These are phyloP conservation scores for Solanum virginianum DNA, from an alignment of 257 asterid species.

Conservation along the genomic window DNA sequence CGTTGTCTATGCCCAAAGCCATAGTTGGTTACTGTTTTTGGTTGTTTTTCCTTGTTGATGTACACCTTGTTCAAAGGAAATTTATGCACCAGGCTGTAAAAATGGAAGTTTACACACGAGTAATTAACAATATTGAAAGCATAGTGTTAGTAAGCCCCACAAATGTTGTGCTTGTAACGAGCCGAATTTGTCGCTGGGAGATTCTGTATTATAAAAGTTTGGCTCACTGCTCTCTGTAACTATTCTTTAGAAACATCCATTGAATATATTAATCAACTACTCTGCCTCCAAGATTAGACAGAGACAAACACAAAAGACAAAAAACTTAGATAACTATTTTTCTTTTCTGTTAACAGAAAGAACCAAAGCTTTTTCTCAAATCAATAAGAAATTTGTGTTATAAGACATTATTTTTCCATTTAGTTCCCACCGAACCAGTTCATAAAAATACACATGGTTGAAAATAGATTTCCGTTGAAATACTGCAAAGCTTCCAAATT, in stretches of 20 bases:
- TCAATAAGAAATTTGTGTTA: neutral
- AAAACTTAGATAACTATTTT: neutral
- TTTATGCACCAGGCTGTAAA: neutral
- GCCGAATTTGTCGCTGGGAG: slow-evolving; percentile 40
- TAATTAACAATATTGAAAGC: slow-evolving; percentile 1
- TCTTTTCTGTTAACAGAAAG: neutral
- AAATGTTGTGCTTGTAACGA: slow-evolving; percentile 19
- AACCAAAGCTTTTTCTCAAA: neutral
- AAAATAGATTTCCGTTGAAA: no score
- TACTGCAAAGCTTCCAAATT: no score
- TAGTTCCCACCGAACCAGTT: no score
- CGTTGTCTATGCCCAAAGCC: neutral
- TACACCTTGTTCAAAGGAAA: neutral
- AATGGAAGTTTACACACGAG: neutral
- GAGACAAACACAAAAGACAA: slow-evolving; percentile 24
- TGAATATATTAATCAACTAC: slow-evolving; percentile 7
- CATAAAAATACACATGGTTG: no score
- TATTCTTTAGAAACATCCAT: slow-evolving; percentile 46
- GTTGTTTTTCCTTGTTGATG: neutral
- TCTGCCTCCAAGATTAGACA: slow-evolving; percentile 1
- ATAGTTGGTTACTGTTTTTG: neutral
- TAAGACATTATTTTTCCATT: neutral
- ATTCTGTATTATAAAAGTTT: neutral
- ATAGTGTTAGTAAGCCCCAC: slow-evolving; percentile 8
- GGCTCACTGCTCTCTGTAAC: slow-evolving; percentile 8